Base-by-base conservation (phyloP, 805 yeast genomes). In the Kazachstania bromeliacearum region DNA sequence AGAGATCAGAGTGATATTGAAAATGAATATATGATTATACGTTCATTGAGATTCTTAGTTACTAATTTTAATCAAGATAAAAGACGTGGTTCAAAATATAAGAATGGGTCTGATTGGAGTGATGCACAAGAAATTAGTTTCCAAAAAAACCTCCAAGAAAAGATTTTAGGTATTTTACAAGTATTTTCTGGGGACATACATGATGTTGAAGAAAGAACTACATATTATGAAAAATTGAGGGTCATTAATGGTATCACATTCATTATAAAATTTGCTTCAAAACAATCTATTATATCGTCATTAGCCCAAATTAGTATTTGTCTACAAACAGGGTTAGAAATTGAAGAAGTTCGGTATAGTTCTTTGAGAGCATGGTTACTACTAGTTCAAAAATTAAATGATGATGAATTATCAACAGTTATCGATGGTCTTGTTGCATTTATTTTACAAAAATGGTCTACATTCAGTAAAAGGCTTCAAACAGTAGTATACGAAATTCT, bases 291-390 rank as follows among this genome's bases (percentile, higher is more conserved):
- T 21, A 70, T 75, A 4, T 72, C 82, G 2, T 84, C 85, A 0
- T 58, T 82, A 24, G 94, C 95, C 0, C 97, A 88, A 53, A 73
- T 89, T 4, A 79, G 85, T 40, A 81, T 94, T 2, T 82, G 94
- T 47, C 61, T 89, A 9, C 95, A 85, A 51, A 77, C 87, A 1
- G 79, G 89, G 0, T 58, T 88, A 16, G 87, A 79, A 27, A 71
- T 70, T 14, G 60, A 68, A 0, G 75, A 74, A 17, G 66, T 87
- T 10, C 79, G 79, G 40, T 62, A 62, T 12, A 70, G 71, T 27
- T 74, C 89, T 0, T 60, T 92, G 28, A 63, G 68, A 32, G 80
- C 92, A 37, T 79, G 95, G 80, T 66, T 68, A 35, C 64, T 67
- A 2, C 62, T 89, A 35, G 71, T 84, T 2, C 62, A 67, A 13